These are phyloP conservation scores for Naganishia cerealis DNA, from an alignment of 1,284 basidiomycete species.

Conservation along the genomic window DNA sequence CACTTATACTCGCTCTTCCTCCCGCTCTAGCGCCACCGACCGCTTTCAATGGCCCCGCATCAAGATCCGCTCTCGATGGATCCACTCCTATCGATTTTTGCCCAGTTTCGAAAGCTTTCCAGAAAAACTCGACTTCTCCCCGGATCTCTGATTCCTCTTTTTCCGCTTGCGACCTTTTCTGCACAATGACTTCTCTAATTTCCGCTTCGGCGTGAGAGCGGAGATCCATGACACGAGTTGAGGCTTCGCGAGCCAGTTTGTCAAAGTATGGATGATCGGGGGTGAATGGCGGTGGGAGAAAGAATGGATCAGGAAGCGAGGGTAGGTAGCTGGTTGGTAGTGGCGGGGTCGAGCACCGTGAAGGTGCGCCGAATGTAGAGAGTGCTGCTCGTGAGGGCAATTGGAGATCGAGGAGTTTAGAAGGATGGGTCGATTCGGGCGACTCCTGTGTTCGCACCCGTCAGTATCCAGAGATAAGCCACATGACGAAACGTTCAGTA, in stretches of 20 bases:
- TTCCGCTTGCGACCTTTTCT: conserved; percentile 43
- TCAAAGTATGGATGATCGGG: conserved; percentile 52
- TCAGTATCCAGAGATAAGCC: no score
- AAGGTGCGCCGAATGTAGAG: conserved; percentile 31
- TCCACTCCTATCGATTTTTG: conserved; percentile 38
- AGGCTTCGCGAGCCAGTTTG: conserved; percentile 45
- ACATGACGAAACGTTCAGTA: neutral
- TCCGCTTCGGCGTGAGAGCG: conserved; percentile 45
- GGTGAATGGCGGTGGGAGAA: conserved; percentile 56
- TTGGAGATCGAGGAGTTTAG: conserved; percentile 2
- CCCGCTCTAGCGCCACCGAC: neutral
- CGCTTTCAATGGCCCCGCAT: conserved; percentile 2
- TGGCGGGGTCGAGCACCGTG: conserved; percentile 13
- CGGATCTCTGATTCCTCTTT: conserved; percentile 47
- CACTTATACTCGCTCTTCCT: neutral
- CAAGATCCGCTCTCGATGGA: neutral
- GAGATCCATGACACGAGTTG: conserved; percentile 39
- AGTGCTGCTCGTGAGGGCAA: neutral
- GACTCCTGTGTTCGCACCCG: neutral
- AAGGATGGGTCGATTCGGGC: neutral
- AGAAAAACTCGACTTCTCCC: conserved; percentile 49
- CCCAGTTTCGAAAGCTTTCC: conserved; percentile 44
- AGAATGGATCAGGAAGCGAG: conserved; percentile 51
- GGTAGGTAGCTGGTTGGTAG: conserved; percentile 39
- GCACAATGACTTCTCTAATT: conserved; percentile 43